Conservation (phyloP, 2,329 filamentous ascomycete species). For the Phaeosphaeriaceae sp. region DNA sequence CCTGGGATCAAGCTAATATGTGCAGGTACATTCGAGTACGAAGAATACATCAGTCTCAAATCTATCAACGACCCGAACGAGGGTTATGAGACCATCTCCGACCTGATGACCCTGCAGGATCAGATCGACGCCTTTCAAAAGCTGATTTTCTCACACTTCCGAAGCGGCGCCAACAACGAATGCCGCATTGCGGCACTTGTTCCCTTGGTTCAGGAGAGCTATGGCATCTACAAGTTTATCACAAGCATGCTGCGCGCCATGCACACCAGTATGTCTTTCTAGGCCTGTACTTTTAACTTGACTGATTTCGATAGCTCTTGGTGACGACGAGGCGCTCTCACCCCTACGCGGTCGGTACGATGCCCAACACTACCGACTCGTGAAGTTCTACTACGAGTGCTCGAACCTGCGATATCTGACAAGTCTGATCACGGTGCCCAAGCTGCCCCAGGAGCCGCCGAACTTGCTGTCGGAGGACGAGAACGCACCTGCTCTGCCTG, state of each 20-base stretch:
- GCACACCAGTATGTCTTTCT: conserved; percentile 77
- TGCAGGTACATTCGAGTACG: conserved; percentile 87
- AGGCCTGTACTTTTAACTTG: background rate
- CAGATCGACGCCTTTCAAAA: conserved; percentile 99
- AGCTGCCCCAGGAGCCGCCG: conserved; percentile 91
- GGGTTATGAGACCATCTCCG: conserved; percentile 93
- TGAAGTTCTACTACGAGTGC: conserved; percentile 99
- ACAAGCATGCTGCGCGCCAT: conserved; percentile 99
- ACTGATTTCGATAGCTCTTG: conserved; percentile 67
- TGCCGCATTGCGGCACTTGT: conserved; percentile 94
- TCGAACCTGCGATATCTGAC: conserved; percentile 97
- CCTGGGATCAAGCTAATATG: conserved; percentile 20
- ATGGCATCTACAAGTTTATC: conserved; percentile 99
- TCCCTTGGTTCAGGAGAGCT: conserved; percentile 94
- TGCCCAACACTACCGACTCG: conserved; percentile 93
- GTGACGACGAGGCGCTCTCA: conserved; percentile 89
- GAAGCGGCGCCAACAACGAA: conserved; percentile 90
- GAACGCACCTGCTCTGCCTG: conserved; percentile 80
- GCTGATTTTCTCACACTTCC: conserved; percentile 96
- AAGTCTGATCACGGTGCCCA: conserved; percentile 93
- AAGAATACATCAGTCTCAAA: conserved; percentile 98
- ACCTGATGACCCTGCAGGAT: conserved; percentile 95
- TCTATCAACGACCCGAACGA: conserved; percentile 99
- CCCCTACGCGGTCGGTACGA: conserved; percentile 89
- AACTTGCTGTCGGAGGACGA: conserved; percentile 85